These are phyloP conservation scores for Aspergillus indologenus DNA, from an alignment of 495 filamentous ascomycete species.

Conservation along the genomic window DNA sequence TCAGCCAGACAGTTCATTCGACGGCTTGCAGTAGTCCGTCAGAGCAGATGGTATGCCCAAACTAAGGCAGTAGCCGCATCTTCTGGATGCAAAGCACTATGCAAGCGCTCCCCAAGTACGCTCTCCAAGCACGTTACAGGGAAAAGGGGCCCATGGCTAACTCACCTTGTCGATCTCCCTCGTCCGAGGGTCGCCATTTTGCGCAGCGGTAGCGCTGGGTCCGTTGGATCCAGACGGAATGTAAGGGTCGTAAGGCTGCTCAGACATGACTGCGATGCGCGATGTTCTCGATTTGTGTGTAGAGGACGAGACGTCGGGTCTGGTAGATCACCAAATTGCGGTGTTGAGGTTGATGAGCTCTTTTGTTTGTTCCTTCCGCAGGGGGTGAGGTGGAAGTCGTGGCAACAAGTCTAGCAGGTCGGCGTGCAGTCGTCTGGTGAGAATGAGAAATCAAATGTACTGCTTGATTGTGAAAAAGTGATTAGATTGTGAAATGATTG, in stretches of 20 bases:
- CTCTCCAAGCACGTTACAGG: not conserved
- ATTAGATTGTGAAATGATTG: constrained; percentile 9
- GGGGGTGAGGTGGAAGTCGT: constrained; percentile 11
- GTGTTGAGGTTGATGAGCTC: constrained; percentile 16
- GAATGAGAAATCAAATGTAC: not conserved
- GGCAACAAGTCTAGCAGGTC: not conserved
- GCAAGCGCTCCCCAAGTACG: not conserved
- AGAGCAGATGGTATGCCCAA: not conserved
- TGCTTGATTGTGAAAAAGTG: not conserved
- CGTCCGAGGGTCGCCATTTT: constrained; percentile 62
- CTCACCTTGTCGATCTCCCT: constrained; percentile 79
- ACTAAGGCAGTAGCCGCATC: not conserved
- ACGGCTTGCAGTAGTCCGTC: not conserved
- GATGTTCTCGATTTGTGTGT: constrained; percentile 19
- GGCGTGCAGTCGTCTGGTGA: constrained; percentile 3
- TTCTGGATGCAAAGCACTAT: not conserved
- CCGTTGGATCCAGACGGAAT: constrained; percentile 66
- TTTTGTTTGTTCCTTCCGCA: constrained; percentile 16
- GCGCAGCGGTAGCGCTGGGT: constrained; percentile 44
- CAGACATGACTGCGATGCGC: constrained; percentile 56
- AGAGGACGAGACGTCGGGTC: constrained; percentile 11
- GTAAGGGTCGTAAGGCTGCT: constrained; percentile 87
- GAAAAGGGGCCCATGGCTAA: not conserved
- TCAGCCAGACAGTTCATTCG: not conserved
- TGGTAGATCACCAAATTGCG: constrained; percentile 23